Base-by-base conservation (phyloP, 2,329 filamentous ascomycete genomes). In the Dothiorella sarmentorum region DNA sequence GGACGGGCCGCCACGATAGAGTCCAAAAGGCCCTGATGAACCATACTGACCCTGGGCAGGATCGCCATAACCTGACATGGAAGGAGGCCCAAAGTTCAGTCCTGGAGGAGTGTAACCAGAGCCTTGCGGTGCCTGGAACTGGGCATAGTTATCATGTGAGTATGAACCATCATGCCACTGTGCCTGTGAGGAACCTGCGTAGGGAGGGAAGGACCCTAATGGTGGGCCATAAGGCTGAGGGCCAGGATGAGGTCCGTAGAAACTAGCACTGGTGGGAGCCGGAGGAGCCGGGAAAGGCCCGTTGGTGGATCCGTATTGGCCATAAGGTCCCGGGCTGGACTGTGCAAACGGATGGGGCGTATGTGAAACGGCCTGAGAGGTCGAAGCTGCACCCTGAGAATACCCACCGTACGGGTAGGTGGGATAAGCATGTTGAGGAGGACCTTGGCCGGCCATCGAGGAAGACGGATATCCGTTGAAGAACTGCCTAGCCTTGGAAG, bases 401-500 rank as follows among this genome's bases (percentile, higher is more conserved):
- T 70, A 73, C 58, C 71, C 69, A 69, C 68, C 65, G 58, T 70
- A 69, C 7, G 42, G 44, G 57, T 68, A 71, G 18, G 66, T 63
- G 18, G 64, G 63, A 62, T 69, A 73, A 26, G 63, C 65, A 47
- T 66, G 56, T 15, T 60, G 35, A 15, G 57, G 59, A 35, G 62
- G 61, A 9, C 58, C 57, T 51, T 53, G 52, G 49, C 59, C 55
- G 35, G 65, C 60, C 53, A 65, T 60, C n/a, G 64, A 61, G 18
- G 65, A 44, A 58, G 69, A 63, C 44, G 68, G 65, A 9, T 69
- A 64, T 60, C 35, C 40, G 31, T 55, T 45, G 37, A 76, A 72
- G 42, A 73, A 69, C 33, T 73, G 67, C 62, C 76, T 76, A 13
- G 75, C 72, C 29, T 73, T 70, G 35, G 76, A 76, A 58, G 84